Evolutionary conservation across 2,329 filamentous ascomycete genomes (phyloP), one percentile per base, ranked within the genome.

Genomic region (Hymenotorrendiella dingleyae): DNA sequence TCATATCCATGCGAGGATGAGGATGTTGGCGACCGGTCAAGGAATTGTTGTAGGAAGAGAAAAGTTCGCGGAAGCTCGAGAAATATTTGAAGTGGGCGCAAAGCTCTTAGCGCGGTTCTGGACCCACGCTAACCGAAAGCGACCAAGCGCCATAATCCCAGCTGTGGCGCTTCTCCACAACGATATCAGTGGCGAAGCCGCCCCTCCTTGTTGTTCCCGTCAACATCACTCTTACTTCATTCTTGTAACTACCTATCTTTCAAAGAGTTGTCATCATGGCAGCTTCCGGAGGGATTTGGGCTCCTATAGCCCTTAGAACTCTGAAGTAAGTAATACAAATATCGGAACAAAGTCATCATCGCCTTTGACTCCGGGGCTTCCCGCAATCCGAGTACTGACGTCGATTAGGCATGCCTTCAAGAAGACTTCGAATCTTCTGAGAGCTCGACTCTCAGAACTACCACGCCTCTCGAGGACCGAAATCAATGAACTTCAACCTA

Each of bases 401-500:
- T 40, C 8, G n/a, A 27, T 47, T 43, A 72, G 69, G 58, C 64
- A 67, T 55, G 68, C 67, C 56, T 67, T 69, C 61, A 67, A 67
- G 55, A 66, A 70, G 53, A 64, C 68, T 42, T 64, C 67, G 36
- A 65, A 64, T 48, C 62, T 68, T 40, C 58, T 72, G 45, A 66
- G 68, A 58, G 60, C 64, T 44, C 66, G 69, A 45, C 55, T 73
- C 38, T 62, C 64, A 41, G 59, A 67, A 26, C 62, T 55, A 29
- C 46, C 65, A 23, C 63, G 67, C 43, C 65, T 72, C 47, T 57
- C n/a, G n/a, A n/a, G n/a, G n/a, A n/a, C n/a, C n/a, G 67, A 16
- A 60, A 69, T 50, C 63, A 63, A n/a, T 20, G 67, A 76, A 55
- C 64, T 81, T 36, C 72, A 84, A 58, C 78, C 80, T 14, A 68